Evolutionary conservation across 257 asterid species (phyloP).

Genomic region (Solanum stenotomum): DNA sequence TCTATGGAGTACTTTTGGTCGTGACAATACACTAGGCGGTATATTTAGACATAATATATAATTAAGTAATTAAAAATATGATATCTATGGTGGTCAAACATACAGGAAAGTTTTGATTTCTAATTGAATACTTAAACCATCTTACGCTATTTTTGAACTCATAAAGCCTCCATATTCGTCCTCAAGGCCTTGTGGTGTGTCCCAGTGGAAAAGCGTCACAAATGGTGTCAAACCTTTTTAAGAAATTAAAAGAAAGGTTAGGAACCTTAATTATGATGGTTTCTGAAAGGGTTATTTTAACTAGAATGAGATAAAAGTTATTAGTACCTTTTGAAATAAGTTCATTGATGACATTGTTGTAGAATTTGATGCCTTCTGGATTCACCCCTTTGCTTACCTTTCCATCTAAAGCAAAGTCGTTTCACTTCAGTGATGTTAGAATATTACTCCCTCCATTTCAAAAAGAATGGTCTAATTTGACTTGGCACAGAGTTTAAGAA

Average conservation of each 20-base stretch:
- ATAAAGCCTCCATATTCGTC: slow-evolving; percentile 19
- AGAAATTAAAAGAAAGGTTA: background rate
- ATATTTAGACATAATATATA: background rate
- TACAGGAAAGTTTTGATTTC: background rate
- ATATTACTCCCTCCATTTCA: too few relatives aligned
- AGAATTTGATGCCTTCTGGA: slow-evolving; percentile 17
- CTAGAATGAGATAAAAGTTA: background rate
- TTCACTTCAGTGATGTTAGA: background rate
- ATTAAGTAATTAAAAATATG: background rate
- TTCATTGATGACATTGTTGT: slow-evolving; percentile 23
- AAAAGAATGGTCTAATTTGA: too few relatives aligned
- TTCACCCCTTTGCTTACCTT: slow-evolving; percentile 23
- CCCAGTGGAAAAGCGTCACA: slow-evolving; percentile 15
- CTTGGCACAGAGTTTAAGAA: too few relatives aligned
- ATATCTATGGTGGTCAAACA: background rate
- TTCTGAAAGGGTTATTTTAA: background rate
- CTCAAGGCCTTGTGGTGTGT: slow-evolving; percentile 16
- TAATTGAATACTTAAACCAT: background rate
- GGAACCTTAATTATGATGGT: background rate
- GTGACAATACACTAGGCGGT: background rate
- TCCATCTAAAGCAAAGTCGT: slow-evolving; percentile 11
- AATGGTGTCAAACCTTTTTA: slow-evolving; percentile 7
- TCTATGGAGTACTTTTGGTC: background rate
- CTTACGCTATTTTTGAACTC: slow-evolving; percentile 12
- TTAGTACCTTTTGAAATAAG: slow-evolving; percentile 10